Conservation (phyloP, 2,329 filamentous ascomycete genomes). For the Monosporascus sp. region DNA sequence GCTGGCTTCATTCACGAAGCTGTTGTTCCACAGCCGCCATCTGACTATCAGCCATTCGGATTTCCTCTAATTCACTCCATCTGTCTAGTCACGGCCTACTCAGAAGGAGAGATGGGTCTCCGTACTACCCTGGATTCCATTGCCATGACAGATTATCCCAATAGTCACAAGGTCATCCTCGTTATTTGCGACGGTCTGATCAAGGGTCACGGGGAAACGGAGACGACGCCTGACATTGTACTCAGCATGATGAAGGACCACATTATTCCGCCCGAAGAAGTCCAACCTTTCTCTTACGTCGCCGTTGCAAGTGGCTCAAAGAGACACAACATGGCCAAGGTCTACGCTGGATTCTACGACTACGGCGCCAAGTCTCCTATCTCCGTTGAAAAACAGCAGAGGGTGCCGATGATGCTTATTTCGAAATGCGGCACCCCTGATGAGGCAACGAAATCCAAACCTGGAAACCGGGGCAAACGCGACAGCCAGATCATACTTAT, state of each 20-base stretch:
- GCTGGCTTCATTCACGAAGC: conserved; percentile 94
- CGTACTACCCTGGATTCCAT: conserved; percentile 94
- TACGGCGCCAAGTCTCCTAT: conserved; percentile 80
- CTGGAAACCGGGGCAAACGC: conserved; percentile 95
- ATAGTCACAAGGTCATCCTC: conserved; percentile 96
- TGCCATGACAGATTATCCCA: conserved; percentile 96
- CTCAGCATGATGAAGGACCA: conserved; percentile 94
- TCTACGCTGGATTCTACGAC: conserved; percentile 97
- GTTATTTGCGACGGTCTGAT: conserved; percentile 97
- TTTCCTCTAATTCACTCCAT: conserved; percentile 91
- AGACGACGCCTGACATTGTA: conserved; percentile 85
- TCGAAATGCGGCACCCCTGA: conserved; percentile 94
- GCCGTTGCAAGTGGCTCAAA: conserved; percentile 94
- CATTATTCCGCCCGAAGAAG: conserved; percentile 71
- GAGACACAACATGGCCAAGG: conserved; percentile 98
- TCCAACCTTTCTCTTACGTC: conserved; percentile 89
- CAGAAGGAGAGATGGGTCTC: conserved; percentile 87
- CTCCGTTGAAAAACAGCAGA: conserved; percentile 81
- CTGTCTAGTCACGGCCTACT: conserved; percentile 94
- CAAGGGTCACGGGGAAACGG: conserved; percentile 84
- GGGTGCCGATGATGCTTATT: conserved; percentile 94
- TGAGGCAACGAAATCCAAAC: conserved; percentile 75
- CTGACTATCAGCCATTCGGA: conserved; percentile 96
- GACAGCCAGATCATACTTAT: conserved; percentile 99
- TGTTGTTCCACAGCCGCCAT: conserved; percentile 91